A percentile compares a stretch with the other conserved stretches of the same genome.
Conservation (phyloP, 78 protist genomes). For the Dictyostelium firmibasis region DNA sequence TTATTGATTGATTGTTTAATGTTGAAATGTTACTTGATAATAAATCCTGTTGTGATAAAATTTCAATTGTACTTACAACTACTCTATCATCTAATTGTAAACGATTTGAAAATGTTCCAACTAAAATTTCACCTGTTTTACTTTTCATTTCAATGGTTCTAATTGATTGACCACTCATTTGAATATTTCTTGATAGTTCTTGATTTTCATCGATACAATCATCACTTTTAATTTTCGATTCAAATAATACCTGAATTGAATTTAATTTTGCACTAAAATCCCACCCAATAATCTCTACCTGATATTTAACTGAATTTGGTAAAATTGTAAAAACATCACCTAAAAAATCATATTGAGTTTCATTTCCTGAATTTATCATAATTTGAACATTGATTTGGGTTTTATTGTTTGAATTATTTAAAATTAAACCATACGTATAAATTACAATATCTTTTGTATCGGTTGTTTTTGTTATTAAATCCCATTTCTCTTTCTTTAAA, state of each 20-base stretch:
- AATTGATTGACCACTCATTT: neutral
- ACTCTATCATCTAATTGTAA: neutral
- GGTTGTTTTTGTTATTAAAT: neutral
- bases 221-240: neutral
- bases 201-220: neutral
- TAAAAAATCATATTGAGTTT: neutral
- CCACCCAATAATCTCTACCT: neutral
- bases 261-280: neutral
- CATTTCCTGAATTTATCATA: neutral
- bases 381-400: neutral
- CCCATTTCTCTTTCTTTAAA: neutral
- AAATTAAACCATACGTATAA: neutral
- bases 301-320: conserved; percentile 34
- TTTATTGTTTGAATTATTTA: neutral
- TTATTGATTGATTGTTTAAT: neutral
- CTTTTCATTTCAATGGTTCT: conserved; percentile 6
- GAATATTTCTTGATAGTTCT: neutral
- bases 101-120: conserved; percentile 35
- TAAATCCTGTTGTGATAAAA: neutral
- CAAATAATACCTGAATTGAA: neutral
- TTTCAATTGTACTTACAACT: neutral
- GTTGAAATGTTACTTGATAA: neutral
- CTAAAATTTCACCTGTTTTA: neutral
- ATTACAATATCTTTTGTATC: neutral
- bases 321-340: neutral